Base-by-base conservation (phyloP, 352 stramenopile genomes). In the Pythium coloratum region DNA sequence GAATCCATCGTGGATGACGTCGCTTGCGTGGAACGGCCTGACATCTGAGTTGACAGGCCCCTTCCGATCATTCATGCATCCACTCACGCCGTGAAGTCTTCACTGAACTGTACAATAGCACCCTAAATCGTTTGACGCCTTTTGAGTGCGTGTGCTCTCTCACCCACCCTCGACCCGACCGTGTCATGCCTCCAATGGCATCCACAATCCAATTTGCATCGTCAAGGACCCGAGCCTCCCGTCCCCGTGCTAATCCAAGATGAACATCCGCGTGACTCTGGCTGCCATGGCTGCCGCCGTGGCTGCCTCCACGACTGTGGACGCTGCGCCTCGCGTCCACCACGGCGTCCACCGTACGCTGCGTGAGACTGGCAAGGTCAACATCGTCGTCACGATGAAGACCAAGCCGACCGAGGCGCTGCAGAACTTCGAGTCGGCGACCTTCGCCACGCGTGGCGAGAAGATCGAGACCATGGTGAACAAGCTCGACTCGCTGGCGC, bases 131-230 rank as follows among this genome's bases (percentile, higher is more conserved):
- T 24, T 24, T 24, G 20, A 24, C 20, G 20, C 20, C 20, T 24
- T 24, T 24, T 24, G 20, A 24, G 20, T 24, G 20, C 20, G 20
- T 24, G 20, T 24, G 20, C 20, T 24, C 20, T 24, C 20, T 24
- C 20, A 24, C 20, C 20, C 20, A 24, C 20, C 20, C 20, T 24
- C 20, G 20, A 24, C 20, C 20, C 20, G 20, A 24, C 20, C 20
- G 20, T 24, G 38, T 46, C 34, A 12, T 40, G 34, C 34, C 34
- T 40, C 34, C 34, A 12, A 40, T 40, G 38, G 6, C 42, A 26
- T 14, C 16, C 46, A 53, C 46, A 53, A 53, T 53, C 46, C n/a
- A 53, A 53, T 53, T 53, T 53, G 46, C 46, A 53, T 53, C 46
- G n/a, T n/a, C 46, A 28, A 53, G 18, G 20, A 26, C 18, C 20